Conservation (phyloP, 164 flowering plant genomes). For the Liquidambar formosana region DNA sequence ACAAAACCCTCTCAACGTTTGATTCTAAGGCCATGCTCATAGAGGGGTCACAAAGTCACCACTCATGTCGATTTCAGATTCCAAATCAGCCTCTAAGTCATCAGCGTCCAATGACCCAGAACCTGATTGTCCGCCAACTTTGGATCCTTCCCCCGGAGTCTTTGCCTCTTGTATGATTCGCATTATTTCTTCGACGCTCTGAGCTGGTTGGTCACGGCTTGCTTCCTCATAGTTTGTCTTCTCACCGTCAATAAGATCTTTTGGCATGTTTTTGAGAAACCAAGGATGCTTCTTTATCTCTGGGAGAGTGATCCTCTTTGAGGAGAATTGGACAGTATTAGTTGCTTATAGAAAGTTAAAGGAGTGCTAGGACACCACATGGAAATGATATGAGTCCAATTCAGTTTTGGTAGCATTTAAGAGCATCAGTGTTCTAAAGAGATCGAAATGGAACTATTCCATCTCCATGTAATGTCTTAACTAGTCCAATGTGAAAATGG, state of each 20-base stretch:
- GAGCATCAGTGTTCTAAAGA: too few relatives aligned
- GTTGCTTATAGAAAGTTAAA: neutral
- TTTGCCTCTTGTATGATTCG: conserved; percentile 60
- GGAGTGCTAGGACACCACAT: neutral
- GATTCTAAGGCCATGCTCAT: neutral
- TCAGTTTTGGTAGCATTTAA: neutral
- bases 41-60: conserved; percentile 31
- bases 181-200: conserved; percentile 63
- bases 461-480: too few relatives aligned
- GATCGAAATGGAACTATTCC: too few relatives aligned
- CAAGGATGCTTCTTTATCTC: conserved; percentile 71
- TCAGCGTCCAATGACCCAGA: conserved; percentile 30
- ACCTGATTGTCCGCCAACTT: conserved; percentile 18
- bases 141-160: conserved; percentile 35
- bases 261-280: conserved; percentile 64
- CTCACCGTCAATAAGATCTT: conserved; percentile 52
- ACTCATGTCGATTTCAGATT: conserved; percentile 41
- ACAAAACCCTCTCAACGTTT: too few relatives aligned
- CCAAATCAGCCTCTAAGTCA: conserved; percentile 32
- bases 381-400: neutral
- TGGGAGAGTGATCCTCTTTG: conserved; percentile 66
- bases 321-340: neutral
- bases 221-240: conserved; percentile 32
- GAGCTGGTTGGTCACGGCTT: conserved; percentile 30
- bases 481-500: too few relatives aligned